Conservation (phyloP, 164 flowering plant genomes). For the Chimonanthus salicifolius region DNA sequence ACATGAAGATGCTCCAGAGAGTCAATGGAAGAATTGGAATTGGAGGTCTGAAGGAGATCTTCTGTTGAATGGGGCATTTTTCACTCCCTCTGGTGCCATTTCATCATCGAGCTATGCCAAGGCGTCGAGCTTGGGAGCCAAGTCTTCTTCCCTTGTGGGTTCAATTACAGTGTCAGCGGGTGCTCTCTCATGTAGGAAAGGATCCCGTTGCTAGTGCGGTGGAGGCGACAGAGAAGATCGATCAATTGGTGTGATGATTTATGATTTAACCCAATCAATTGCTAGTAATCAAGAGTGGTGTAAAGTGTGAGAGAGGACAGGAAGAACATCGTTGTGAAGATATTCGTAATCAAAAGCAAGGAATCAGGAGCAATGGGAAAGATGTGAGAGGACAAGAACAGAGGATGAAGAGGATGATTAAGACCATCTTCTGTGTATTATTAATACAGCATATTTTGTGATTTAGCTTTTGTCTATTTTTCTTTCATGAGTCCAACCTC, state of each 20-base stretch:
- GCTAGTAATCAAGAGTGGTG: not conserved
- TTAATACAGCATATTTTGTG: too few relatives aligned
- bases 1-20: slow-evolving; percentile 44
- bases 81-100: slow-evolving; percentile 53
- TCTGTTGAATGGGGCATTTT: slow-evolving; percentile 70
- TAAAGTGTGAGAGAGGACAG: not conserved
- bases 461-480: not conserved
- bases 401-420: too few relatives aligned
- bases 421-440: too few relatives aligned
- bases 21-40: slow-evolving; percentile 64
- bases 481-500: slow-evolving; percentile 14
- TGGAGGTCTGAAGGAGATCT: slow-evolving; percentile 79
- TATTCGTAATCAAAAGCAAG: too few relatives aligned
- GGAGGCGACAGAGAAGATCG: not conserved
- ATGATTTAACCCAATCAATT: not conserved
- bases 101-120: slow-evolving; percentile 60
- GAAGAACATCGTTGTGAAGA: not conserved
- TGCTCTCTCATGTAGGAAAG: slow-evolving; percentile 50
- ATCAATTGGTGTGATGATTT: not conserved
- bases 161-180: slow-evolving; percentile 50
- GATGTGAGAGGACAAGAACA: too few relatives aligned
- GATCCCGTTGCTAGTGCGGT: slow-evolving; percentile 36
- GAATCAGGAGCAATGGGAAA: not conserved
- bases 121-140: slow-evolving; percentile 64
- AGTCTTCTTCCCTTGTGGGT: slow-evolving; percentile 47